Evolutionary conservation across 1,139 yeast genomes (phyloP), one percentile per base, ranked within the genome.

Genomic region (Debaryomyces subglobosus): DNA sequence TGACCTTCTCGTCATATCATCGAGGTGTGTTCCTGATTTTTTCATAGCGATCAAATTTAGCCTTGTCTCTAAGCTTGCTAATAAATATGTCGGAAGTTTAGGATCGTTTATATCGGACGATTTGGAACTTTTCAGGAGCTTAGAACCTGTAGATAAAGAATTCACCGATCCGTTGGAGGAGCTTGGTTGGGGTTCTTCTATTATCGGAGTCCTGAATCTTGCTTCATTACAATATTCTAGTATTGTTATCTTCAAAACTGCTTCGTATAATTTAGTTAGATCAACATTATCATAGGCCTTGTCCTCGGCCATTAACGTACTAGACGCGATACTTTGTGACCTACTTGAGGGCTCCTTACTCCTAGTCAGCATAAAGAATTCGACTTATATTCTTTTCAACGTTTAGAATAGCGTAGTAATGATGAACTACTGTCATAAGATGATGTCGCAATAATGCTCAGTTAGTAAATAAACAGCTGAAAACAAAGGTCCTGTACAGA

Each of bases 171-270:
- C 44, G 32, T 51, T 49, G n/a, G 52, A 42, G 52, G 29, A 55
- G 8, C 5, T 30, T 5, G 24, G 25, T 15, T 21, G 36, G 4
- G 29, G 29, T 3, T 3, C 33, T 29, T 34, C 38, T 23, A 53
- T 53, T 12, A 69, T 62, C 0, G 79, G 78, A 4, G 76, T 72
- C 45, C 75, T 63, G 64, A 83, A 84, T 30, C 88, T 63, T 3
- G 85, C 85, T 59, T 83, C 87, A 52, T 77, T 80, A 49, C 77
- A 67, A 57, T 84, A 82, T 51, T 82, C 85, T 13, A 83, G 62
- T n/a, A 84, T 61, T 9, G 82, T 56, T 4, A 80, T 67, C 57
- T 79, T 81, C 37, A 84, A 57, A 2, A 77, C 72, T 16, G 72
- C 63, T 44, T 72, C 74, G 50, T 79, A 78, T 27, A 78, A 59